Conservation (phyloP, 1,139 yeast genomes). For the Taiozyma onychis region DNA sequence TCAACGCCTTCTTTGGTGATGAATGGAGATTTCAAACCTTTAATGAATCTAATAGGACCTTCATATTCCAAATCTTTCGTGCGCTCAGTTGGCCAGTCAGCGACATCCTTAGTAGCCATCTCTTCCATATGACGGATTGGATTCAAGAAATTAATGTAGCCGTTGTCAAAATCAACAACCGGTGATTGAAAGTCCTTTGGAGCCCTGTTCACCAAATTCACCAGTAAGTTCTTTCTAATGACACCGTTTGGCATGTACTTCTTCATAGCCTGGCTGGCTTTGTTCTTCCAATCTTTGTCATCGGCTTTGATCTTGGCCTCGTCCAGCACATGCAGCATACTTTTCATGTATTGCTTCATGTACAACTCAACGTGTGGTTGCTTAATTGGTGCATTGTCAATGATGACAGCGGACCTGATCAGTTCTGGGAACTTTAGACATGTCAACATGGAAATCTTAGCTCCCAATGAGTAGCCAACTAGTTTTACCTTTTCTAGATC, state of each 20-base stretch:
- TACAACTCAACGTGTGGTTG: constrained; percentile 25
- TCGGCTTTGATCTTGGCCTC: constrained; percentile 19
- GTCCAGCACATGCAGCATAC: constrained; percentile 23
- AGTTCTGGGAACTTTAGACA: constrained; percentile 35
- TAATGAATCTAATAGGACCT: constrained; percentile 38
- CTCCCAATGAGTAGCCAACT: constrained; percentile 52
- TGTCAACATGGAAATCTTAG: constrained; percentile 45
- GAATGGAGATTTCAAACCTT: constrained; percentile 38
- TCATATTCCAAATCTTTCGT: constrained; percentile 25
- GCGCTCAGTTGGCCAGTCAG: constrained; percentile 37
- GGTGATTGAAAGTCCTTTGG: constrained; percentile 21
- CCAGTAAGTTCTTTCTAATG: constrained; percentile 25
- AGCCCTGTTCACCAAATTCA: constrained; percentile 22
- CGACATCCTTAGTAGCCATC: constrained; percentile 25
- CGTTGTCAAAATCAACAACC: constrained; percentile 25
- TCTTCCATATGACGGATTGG: constrained; percentile 23
- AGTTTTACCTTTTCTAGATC: constrained; percentile 29
- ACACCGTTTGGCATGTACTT: constrained; percentile 27
- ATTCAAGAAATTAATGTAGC: constrained; percentile 35
- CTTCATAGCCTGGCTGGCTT: constrained; percentile 24
- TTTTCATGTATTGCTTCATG: constrained; percentile 23
- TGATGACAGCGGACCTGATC: constrained; percentile 36
- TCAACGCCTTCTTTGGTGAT: constrained; percentile 28
- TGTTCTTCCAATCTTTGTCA: constrained; percentile 31
- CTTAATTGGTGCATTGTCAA: constrained; percentile 43